Conservation (phyloP, 2,329 filamentous ascomycete genomes). For the Alternaria postmessia region DNA sequence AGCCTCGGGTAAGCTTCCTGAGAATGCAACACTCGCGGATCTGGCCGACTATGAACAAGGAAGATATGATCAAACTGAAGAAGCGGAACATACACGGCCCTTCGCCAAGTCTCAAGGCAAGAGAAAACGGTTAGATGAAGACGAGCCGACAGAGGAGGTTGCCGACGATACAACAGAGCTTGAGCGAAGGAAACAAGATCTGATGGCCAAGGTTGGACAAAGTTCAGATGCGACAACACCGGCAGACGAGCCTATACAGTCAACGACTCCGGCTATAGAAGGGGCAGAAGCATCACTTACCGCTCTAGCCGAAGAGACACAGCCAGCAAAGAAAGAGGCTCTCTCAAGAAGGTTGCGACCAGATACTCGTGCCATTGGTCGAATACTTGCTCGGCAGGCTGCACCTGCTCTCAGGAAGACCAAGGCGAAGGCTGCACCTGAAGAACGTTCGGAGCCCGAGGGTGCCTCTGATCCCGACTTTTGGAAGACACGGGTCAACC, state of each 20-base stretch:
- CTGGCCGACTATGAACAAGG: constrained; percentile 58
- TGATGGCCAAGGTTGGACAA: constrained; percentile 32
- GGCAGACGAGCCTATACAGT: constrained; percentile 6
- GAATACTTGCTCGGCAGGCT: constrained; percentile 43
- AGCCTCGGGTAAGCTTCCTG: constrained; percentile 60
- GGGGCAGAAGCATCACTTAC: background rate
- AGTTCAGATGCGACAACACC: constrained; percentile 2
- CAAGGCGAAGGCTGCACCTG: constrained; percentile 26
- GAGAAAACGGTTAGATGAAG: constrained; percentile 33
- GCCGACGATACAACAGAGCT: constrained; percentile 27
- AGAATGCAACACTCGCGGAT: constrained; percentile 60
- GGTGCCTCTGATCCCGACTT: constrained; percentile 61
- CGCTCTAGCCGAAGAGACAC: constrained; percentile 6
- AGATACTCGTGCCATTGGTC: constrained; percentile 37
- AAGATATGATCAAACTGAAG: background rate
- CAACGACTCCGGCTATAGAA: background rate
- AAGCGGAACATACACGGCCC: background rate
- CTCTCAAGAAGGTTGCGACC: constrained; percentile 36
- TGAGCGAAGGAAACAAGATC: constrained; percentile 30
- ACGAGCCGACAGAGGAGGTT: constrained; percentile 19
- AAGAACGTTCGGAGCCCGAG: constrained; percentile 34
- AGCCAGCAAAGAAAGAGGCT: constrained; percentile 13
- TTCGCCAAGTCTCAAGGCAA: constrained; percentile 28
- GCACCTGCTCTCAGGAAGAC: constrained; percentile 30
- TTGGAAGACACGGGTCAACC: constrained; percentile 77